Evolutionary conservation across 352 stramenopile species (phyloP).

Genomic region (Phytophthora ohioensis): DNA sequence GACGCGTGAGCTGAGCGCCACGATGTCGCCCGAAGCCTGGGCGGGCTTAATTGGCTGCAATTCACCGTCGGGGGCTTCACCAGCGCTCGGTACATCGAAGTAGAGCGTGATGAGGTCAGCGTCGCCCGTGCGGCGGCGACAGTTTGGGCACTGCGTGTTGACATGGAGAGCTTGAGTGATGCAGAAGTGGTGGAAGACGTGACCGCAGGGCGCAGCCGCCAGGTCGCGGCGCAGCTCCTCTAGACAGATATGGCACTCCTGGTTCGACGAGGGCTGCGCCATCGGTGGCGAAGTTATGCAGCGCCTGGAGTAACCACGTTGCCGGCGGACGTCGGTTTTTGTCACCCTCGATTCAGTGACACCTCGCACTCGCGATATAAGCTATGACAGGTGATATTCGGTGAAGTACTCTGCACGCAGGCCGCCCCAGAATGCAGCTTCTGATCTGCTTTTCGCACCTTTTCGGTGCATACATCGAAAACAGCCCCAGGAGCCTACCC

Average conservation of each 20-base stretch:
- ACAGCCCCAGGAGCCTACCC: no score
- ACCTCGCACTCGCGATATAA: no score
- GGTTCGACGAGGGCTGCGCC: constrained; percentile 31
- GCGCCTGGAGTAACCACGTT: no score
- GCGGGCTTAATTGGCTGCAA: constrained; percentile 3
- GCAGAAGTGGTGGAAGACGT: constrained; percentile 79
- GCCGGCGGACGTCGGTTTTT: no score
- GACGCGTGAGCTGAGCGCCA: constrained; percentile 60
- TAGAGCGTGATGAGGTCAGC: constrained; percentile 71
- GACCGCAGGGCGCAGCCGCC: constrained; percentile 66
- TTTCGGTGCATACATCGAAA: no score
- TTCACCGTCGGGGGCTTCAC: not conserved
- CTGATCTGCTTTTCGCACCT: no score
- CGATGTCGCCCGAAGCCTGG: constrained; percentile 36
- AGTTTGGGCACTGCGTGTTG: constrained; percentile 80
- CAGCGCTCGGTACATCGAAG: constrained; percentile 56
- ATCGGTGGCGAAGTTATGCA: not conserved
- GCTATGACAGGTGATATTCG: no score
- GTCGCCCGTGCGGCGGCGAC: constrained; percentile 52
- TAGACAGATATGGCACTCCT: constrained; percentile 88
- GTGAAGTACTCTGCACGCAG: no score
- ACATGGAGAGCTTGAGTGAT: constrained; percentile 80
- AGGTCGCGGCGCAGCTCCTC: constrained; percentile 77
- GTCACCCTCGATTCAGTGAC: no score
- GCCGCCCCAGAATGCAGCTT: no score